Base-by-base conservation (phyloP, 2,329 filamentous ascomycete species). In the Alternaria solani region DNA sequence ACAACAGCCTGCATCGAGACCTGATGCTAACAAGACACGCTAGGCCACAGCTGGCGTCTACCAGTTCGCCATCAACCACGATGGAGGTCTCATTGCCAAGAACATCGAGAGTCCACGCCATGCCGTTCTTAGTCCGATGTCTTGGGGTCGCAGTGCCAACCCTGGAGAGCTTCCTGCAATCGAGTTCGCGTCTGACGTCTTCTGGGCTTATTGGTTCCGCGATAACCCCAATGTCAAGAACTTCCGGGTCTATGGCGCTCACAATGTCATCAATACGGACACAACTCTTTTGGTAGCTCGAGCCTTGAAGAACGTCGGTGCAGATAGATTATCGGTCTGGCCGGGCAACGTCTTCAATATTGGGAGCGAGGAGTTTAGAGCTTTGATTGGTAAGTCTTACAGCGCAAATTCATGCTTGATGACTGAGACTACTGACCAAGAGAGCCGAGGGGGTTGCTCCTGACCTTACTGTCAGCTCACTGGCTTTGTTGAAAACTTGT, bases 151-250 rank as follows among this genome's bases (percentile, higher is more conserved):
- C 4, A 47, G 34, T 16, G 59, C 53, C 11, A n/a, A 26, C 4
- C 55, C 53, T 1, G 61, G 55, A 6, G 70, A 74, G 30, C 71
- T 72, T 1, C 71, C 71, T 4, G 55, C 59, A 7, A 25, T 74
- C 2, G 55, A 56, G 1, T 49, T 42, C 14, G 34, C 43, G 11
- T 69, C 71, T 1, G 71, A 74, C 11, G 32, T 73, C 23, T 59
- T 69, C 32, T 74, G 70, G 71, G 62, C 49, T 4, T 66, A 62
- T 36, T 74, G 70, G 67, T n/a, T 48, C 16, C 57, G 58, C 2
- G 55, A 62, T 2, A 70, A 72, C 18, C 32, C 42, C 0, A 47
- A 71, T 26, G 5, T 72, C 36, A 64, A 55, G n/a, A 71, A 67
- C 9, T 55, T 72, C 9, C 60, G 57, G 4, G 49, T 66, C 18